phyloP scores from a whole-genome alignment of 805 yeast species.

The Candida fluviatilis region DNA sequence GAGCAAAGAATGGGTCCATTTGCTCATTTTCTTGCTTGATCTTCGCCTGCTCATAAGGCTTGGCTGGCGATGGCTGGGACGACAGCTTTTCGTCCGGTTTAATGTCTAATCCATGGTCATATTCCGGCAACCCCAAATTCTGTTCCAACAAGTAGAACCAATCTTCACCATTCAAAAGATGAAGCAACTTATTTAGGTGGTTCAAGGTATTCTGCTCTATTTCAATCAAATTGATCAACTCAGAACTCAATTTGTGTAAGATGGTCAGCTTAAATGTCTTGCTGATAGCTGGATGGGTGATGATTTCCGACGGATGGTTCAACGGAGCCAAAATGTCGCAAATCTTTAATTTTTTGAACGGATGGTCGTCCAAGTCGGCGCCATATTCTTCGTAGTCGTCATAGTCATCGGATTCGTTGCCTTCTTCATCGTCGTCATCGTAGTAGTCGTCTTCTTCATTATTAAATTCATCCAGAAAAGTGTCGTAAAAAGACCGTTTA shows the following conservation, averaged over 20 bases:
- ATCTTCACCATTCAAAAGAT: constrained; percentile 83
- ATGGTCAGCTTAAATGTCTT: constrained; percentile 58
- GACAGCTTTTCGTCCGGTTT: constrained; percentile 7
- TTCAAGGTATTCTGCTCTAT: constrained; percentile 77
- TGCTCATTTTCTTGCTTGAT: constrained; percentile 12
- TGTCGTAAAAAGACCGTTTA: constrained; percentile 18
- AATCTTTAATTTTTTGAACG: constrained; percentile 26
- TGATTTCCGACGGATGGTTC: constrained; percentile 73
- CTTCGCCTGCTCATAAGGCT: constrained; percentile 5
- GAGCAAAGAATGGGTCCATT: constrained; percentile 46
- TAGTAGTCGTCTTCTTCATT: constrained; percentile 14
- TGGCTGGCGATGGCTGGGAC: constrained; percentile 1
- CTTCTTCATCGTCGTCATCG: constrained; percentile 12
- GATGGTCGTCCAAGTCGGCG: constrained; percentile 16
- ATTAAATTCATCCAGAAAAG: constrained; percentile 21
- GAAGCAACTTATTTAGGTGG: constrained; percentile 65
- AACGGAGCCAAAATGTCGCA: constrained; percentile 68
- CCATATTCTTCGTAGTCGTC: constrained; percentile 18
- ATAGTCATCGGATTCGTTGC: constrained; percentile 7
- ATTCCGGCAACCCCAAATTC: constrained; percentile 60
- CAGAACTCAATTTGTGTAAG: constrained; percentile 54
- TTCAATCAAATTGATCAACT: constrained; percentile 74
- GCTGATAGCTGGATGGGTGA: constrained; percentile 63
- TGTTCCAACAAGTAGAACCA: constrained; percentile 63
- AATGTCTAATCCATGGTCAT: constrained; percentile 56